phyloP scores from a whole-genome alignment of 345 rosid species.

The Eucalyptus caleyi region DNA sequence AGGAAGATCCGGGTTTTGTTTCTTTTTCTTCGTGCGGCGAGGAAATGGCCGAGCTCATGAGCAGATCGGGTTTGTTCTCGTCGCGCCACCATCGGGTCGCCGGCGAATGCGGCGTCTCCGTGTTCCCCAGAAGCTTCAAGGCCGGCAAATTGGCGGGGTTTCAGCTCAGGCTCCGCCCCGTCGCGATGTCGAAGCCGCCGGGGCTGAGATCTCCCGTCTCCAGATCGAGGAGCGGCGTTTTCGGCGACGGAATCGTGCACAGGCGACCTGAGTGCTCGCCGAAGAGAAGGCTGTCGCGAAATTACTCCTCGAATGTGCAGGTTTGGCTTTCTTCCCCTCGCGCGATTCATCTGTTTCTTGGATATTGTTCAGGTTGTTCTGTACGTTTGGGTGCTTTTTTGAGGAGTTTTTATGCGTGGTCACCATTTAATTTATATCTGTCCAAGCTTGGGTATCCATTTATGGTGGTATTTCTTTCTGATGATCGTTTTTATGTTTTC shows the following conservation, averaged over 20 bases:
- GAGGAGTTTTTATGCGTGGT: background rate
- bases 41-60: background rate
- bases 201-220: background rate
- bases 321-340: conserved; percentile 4
- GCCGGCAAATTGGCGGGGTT: background rate
- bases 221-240: conserved; percentile 8
- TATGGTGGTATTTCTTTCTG: background rate
- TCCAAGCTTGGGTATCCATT: background rate
- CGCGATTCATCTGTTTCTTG: background rate
- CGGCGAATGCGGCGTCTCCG: background rate
- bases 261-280: conserved; percentile 8
- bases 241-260: conserved; percentile 28
- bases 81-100: background rate
- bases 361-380: background rate
- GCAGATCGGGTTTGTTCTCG: background rate
- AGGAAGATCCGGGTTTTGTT: background rate
- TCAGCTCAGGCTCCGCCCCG: background rate
- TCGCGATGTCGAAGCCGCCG: background rate
- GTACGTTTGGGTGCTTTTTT: background rate
- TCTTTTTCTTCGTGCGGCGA: background rate
- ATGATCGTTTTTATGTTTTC: background rate
- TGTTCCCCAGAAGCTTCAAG: background rate
- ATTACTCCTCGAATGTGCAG: conserved; percentile 35
- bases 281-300: conserved; percentile 2
- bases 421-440: background rate